Base-by-base conservation (phyloP, 495 filamentous ascomycete species). In the Neurospora sp. region DNA sequence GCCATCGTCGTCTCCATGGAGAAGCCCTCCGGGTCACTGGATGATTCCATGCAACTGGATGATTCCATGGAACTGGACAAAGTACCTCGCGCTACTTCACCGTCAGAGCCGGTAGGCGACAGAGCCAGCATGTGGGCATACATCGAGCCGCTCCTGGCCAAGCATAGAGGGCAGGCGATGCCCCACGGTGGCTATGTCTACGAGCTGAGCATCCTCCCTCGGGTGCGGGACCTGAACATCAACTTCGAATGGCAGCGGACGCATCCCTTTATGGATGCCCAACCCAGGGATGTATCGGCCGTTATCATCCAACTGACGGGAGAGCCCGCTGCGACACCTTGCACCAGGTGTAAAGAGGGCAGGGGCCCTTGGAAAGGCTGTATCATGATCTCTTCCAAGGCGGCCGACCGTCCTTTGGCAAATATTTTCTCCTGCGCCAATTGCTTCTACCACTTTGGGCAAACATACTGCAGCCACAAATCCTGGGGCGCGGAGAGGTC, bases 241-340 rank as follows among this genome's bases (percentile, higher is more conserved):
- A 82, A 81, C 35, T 11, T 35, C 4, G 7, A 10, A 11, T 73
- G 72, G 74, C 46, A 76, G 23, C 9, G 23, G 4, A 69, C 62
- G 9, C 69, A 75, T 38, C 73, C 74, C 3, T 83, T 73, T 42
- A 39, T 20, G 1, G 80, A 83, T 48, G 44, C 48, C 0, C 70
- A 76, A 0, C 71, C 78, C 5, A 70, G 78, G 62, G 80, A 81
- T 54, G 73, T 82, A 23, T 76, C 79, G 20, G 72, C 78, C 14
- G 44, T 82, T 23, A 77, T 83, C 20, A 66, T 83, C 7, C 80
- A 83, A 27, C 70, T 77, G 1, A 78, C 77, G 3, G 81, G 80
- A 18, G 74, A 77, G 18, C 46, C 42, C 18, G 80, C 81, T 7
- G 71, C 75, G 2, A 31, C 23, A 4, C 75, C 79, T 6, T 83